Conservation (phyloP, 768 basidiomycete species). For the Boletus pseudopeckii region DNA sequence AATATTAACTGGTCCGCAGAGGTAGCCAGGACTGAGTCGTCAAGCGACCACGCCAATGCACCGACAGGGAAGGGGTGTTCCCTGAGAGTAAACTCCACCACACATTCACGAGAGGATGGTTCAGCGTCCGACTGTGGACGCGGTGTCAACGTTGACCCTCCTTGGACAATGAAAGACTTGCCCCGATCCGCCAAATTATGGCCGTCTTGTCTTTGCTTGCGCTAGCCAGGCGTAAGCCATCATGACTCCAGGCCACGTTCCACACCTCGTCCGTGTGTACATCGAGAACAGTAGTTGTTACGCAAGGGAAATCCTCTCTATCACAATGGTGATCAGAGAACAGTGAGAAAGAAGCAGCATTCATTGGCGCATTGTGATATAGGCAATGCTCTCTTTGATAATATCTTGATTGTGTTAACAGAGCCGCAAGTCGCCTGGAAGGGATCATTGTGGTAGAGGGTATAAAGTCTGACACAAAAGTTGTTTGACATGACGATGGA, state of each 20-base stretch:
- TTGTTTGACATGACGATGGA: background rate
- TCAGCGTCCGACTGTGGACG: constrained; percentile 42
- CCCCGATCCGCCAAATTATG: constrained; percentile 86
- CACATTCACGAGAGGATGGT: constrained; percentile 56
- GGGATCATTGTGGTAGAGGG: constrained; percentile 93
- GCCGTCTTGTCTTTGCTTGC: constrained; percentile 84
- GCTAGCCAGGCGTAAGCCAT: constrained; percentile 79
- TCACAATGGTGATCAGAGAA: constrained; percentile 85
- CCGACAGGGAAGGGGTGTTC: constrained; percentile 81
- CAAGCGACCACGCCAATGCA: constrained; percentile 89
- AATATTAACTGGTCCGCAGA: constrained; percentile 78
- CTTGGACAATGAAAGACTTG: constrained; percentile 38
- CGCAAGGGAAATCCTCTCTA: constrained; percentile 75
- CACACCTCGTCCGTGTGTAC: constrained; percentile 94
- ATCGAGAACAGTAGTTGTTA: constrained; percentile 80
- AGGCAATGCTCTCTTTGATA: constrained; percentile 80
- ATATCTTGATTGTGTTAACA: constrained; percentile 80
- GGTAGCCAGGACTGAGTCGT: constrained; percentile 80
- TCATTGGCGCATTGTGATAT: constrained; percentile 76
- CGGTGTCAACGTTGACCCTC: constrained; percentile 5
- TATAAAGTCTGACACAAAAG: constrained; percentile 64
- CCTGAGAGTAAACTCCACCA: constrained; percentile 53
- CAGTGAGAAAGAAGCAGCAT: constrained; percentile 65
- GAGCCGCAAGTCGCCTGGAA: constrained; percentile 76
- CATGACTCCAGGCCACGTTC: constrained; percentile 93